Conservation (phyloP, 169 alveolate species). For the Plasmodium malariae region DNA sequence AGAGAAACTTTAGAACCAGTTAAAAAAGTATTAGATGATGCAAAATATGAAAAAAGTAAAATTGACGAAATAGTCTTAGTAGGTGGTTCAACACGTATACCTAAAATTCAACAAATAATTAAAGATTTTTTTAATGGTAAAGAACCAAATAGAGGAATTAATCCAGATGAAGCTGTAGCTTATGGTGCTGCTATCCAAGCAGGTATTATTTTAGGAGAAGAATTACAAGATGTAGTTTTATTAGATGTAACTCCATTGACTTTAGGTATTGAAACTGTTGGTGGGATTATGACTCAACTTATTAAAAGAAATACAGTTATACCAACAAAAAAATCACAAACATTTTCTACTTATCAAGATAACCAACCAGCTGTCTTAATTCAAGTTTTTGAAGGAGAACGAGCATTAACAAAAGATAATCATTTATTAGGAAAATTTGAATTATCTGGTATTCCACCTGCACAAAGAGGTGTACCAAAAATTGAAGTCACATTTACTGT, state of each 20-base stretch:
- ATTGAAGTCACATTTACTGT: slow-evolving; percentile 97
- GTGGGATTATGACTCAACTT: slow-evolving; percentile 94
- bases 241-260: slow-evolving; percentile 98
- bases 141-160: slow-evolving; percentile 94
- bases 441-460: slow-evolving; percentile 96
- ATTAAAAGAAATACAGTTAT: slow-evolving; percentile 97
- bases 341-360: slow-evolving; percentile 97
- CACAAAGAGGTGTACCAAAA: slow-evolving; percentile 97
- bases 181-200: slow-evolving; percentile 98
- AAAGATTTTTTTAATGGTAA: slow-evolving; percentile 95
- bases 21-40: slow-evolving; percentile 92
- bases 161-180: slow-evolving; percentile 97
- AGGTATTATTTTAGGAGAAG: slow-evolving; percentile 95
- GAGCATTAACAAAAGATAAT: slow-evolving; percentile 97
- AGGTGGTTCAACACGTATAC: slow-evolving; percentile 97
- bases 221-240: slow-evolving; percentile 93
- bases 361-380: slow-evolving; percentile 96
- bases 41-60: slow-evolving; percentile 92
- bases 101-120: slow-evolving; percentile 93
- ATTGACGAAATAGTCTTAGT: slow-evolving; percentile 97
- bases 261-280: slow-evolving; percentile 88
- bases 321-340: slow-evolving; percentile 97
- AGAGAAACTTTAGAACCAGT: slow-evolving; percentile 94
- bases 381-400: slow-evolving; percentile 98
- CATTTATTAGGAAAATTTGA: slow-evolving; percentile 97